Evolutionary conservation across 306 rosid species (phyloP), one percentile per base, ranked within the genome.

Genomic region (Malus asiatica): DNA sequence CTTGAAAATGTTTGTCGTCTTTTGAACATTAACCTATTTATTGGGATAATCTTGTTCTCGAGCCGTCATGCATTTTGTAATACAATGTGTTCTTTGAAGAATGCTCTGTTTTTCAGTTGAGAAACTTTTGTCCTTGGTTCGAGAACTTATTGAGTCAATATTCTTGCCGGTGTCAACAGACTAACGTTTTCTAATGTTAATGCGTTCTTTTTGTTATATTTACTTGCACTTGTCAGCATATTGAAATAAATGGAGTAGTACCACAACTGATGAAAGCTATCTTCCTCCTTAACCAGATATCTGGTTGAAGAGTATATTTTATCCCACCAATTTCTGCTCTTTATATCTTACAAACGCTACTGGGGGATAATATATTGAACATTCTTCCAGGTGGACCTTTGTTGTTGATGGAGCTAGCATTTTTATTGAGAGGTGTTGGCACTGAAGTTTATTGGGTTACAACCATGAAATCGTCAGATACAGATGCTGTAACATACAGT

Each of bases 351-450:
- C n/a, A 62, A 62, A 27, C 38, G 15, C 66, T 62, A 15, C 40
- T 62, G 5, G 14, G 10, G 38, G 16, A 61, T 61, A 35, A 61
- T 16, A 16, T 73, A 59, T 73, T 73, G 32, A 46, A 58, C 32
- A 45, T 42, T 66, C 59, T 64, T 57, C 15, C 76, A 90, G 94
- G 97, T 18, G 97, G 97, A 25, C 97, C 97, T 19, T 79, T 92
- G 72, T 81, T 92, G 80, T 78, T 92, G 65, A 92, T 92, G 97
- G 97, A 92, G 83, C 83, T 90, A 16, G 97, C 97, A 12, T 90
- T 92, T 85, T 75, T 92, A 69, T 82, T 92, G 80, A 88, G 97
- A 64, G 84, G 86, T 5, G 97, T 90, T 33, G 97, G 97, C 53
- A 78, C 91, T 66, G 84, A 90, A 65, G 96, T 92, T 71, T 80